Base-by-base conservation (phyloP, 768 basidiomycete species). In the Rhizopogon vinicolor region DNA sequence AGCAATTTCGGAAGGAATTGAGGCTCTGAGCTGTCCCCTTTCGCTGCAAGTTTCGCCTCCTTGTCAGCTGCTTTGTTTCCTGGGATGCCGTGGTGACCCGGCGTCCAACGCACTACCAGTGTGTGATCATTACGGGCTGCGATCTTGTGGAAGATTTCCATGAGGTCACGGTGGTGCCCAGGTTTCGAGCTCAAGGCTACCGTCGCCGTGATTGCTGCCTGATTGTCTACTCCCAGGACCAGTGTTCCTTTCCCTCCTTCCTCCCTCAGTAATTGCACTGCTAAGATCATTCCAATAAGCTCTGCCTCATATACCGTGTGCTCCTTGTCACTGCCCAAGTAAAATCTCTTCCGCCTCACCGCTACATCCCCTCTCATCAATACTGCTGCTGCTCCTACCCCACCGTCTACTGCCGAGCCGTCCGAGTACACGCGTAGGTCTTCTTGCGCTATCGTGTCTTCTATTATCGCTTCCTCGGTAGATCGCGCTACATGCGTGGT, bases 231-330 rank as follows among this genome's bases (percentile, higher is more conserved):
- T 16, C 39, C 14, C 5, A 52, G 31, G 14, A 39, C 39, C 8
- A 41, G 7, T 5, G 18, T 28, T n/a, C 51, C 39, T 40, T 1
- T 5, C 12, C 51, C 9, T 12, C 51, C 10, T 29, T 28, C 5
- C 18, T 25, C 39, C 25, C 0, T 52, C 18, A 74, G 37, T 9
- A 74, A 33, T 33, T 33, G 8, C 31, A 33, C 31, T 33, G 31
- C 31, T 10, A 33, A 9, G 31, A 33, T 33, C 31, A 33, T 33
- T 8, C 31, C 31, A 31, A 31, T 62, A 1, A 62, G n/a, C 48
- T 74, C 69, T 1, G 60, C 71, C 52, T 71, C 66, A 39, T 66
- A 69, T 0, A 69, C 67, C 1, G 62, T 68, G 57, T 72, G 68
- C 10, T 65, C 48, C 4, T 37, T 48, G 1, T 53, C 53, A 0